phyloP scores from a whole-genome alignment of 371 early-diverging fungal genomes.

The Circinella umbellata region DNA sequence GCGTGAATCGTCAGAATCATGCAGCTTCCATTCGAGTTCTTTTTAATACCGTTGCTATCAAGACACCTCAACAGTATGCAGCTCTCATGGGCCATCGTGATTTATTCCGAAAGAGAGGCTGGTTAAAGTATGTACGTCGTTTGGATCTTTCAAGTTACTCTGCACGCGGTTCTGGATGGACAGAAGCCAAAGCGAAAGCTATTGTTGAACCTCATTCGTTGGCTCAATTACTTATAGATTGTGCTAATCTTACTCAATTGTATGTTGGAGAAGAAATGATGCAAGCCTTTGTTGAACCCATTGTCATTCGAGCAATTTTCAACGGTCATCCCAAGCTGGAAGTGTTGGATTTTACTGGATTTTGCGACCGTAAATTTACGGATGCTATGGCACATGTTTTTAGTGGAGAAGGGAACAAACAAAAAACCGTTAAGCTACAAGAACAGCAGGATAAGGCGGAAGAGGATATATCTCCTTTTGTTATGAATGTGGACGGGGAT shows the following conservation, averaged over 20 bases:
- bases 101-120: constrained; percentile 14
- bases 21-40: constrained; percentile 22
- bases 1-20: constrained; percentile 27
- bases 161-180: constrained; percentile 40
- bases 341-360: constrained; percentile 38
- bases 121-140: constrained; percentile 22
- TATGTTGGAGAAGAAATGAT: constrained; percentile 44
- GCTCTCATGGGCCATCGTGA: constrained; percentile 15
- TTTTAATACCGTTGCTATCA: constrained; percentile 34
- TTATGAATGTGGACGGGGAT: not conserved
- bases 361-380: constrained; percentile 34
- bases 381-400: constrained; percentile 31
- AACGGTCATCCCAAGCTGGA: constrained; percentile 21
- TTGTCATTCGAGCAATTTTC: constrained; percentile 35
- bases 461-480: too few relatives aligned
- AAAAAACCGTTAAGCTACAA: too few relatives aligned
- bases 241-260: constrained; percentile 31
- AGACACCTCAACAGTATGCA: constrained; percentile 33
- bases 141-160: constrained; percentile 47
- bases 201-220: constrained; percentile 31
- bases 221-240: constrained; percentile 28
- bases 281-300: constrained; percentile 34
- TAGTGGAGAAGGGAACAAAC: constrained; percentile 8
- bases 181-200: constrained; percentile 36
- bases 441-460: too few relatives aligned